A percentile compares a stretch with the other conserved stretches of the same genome.
Evolutionary conservation across 2,329 filamentous ascomycete species (phyloP).

Genomic region (Domatiomyces catenatus): DNA sequence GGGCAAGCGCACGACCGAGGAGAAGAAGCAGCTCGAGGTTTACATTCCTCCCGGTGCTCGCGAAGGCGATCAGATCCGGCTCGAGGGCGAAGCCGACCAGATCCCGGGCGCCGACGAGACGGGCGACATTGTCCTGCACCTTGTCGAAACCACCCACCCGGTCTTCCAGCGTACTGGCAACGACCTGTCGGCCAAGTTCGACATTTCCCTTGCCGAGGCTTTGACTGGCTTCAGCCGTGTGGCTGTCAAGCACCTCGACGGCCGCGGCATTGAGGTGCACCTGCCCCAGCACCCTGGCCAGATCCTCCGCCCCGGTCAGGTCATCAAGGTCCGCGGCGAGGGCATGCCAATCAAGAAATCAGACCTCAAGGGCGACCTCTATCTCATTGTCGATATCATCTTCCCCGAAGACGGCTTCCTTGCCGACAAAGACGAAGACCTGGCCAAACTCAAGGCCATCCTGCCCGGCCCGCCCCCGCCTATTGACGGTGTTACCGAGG

Average conservation of each 20-base stretch:
- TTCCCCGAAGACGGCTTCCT: slow-evolving; percentile 85
- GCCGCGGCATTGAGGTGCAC: slow-evolving; percentile 68
- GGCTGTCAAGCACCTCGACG: slow-evolving; percentile 83
- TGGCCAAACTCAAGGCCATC: slow-evolving; percentile 57
- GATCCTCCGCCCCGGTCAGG: slow-evolving; percentile 66
- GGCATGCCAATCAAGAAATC: slow-evolving; percentile 88
- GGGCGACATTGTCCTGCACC: slow-evolving; percentile 81
- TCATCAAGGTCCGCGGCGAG: slow-evolving; percentile 73
- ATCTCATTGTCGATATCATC: slow-evolving; percentile 67
- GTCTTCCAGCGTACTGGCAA: slow-evolving; percentile 68
- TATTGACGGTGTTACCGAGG: slow-evolving; percentile 50
- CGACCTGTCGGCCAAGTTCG: slow-evolving; percentile 68
- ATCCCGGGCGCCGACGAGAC: slow-evolving; percentile 64
- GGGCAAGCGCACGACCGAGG: slow-evolving; percentile 68
- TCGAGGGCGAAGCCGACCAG: slow-evolving; percentile 91
- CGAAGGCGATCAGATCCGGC: slow-evolving; percentile 72
- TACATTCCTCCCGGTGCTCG: slow-evolving; percentile 49
- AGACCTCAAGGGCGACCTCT: slow-evolving; percentile 73
- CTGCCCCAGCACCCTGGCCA: slow-evolving; percentile 64
- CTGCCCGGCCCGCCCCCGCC: slow-evolving; percentile 50
- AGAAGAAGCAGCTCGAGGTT: slow-evolving; percentile 88
- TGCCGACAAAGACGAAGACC: slow-evolving; percentile 46
- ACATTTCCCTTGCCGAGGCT: slow-evolving; percentile 68
- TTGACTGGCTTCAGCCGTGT: slow-evolving; percentile 80
- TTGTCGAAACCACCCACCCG: slow-evolving; percentile 68